Evolutionary conservation across 192 early-diverging fungal genomes (phyloP).

Genomic region (Anaeromyces robustus): DNA sequence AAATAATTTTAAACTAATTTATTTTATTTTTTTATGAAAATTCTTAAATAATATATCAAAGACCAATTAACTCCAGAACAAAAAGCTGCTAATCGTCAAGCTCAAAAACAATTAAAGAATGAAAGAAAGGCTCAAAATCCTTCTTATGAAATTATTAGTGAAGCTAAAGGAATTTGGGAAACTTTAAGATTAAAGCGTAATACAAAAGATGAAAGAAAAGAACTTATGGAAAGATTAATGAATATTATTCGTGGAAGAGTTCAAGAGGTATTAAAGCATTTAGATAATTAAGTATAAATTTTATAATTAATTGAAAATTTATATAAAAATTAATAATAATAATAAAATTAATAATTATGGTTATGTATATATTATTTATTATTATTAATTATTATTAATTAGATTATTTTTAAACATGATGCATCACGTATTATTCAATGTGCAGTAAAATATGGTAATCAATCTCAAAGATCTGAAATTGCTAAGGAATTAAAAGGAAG

Average conservation of each 20-base stretch:
- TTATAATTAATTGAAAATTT: constrained; percentile 4
- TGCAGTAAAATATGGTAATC: constrained; percentile 74
- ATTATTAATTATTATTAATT: neutral
- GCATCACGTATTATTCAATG: constrained; percentile 83
- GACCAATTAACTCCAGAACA: neutral
- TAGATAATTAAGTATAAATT: constrained; percentile 12
- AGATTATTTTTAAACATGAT: constrained; percentile 87
- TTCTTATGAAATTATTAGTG: constrained; percentile 47
- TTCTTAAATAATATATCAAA: neutral
- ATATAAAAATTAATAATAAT: too few species aligned
- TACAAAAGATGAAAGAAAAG: constrained; percentile 35
- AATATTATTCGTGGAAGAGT: constrained; percentile 59
- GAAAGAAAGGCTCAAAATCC: constrained; percentile 53
- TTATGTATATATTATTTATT: neutral
- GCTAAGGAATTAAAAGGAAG: constrained; percentile 65
- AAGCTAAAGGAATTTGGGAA: constrained; percentile 77
- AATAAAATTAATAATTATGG: too few species aligned
- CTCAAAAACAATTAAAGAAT: constrained; percentile 26
- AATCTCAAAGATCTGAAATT: constrained; percentile 56
- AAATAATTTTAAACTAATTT: too few species aligned
- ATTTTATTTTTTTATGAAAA: too few species aligned
- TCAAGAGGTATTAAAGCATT: too few species aligned
- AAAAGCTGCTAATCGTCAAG: neutral
- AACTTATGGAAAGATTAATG: constrained; percentile 70
- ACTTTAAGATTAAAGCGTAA: constrained; percentile 56